phyloP scores from a whole-genome alignment of 106 monocot genomes.

The Hemerocallis citrina region DNA sequence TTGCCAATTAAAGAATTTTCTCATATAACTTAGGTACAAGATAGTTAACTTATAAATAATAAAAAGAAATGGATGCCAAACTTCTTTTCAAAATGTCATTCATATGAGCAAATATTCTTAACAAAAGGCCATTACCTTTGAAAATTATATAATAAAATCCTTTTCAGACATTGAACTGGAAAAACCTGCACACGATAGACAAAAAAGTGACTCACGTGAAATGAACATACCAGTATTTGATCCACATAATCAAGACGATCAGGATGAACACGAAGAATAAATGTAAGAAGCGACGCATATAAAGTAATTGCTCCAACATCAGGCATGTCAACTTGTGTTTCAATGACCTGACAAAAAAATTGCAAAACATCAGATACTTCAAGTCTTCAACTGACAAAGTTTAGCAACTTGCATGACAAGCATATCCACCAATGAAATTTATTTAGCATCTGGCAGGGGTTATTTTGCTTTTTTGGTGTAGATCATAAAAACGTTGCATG shows the following conservation, averaged over 20 bases:
- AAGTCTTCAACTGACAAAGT: too few species aligned
- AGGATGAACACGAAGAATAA: slow-evolving; percentile 90
- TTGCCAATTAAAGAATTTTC: not conserved
- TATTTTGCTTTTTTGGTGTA: too few species aligned
- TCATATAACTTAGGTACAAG: not conserved
- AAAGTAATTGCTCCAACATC: slow-evolving; percentile 68
- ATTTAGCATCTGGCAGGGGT: too few species aligned
- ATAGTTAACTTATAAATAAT: not conserved
- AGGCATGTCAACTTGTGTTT: slow-evolving; percentile 90
- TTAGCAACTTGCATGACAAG: too few species aligned
- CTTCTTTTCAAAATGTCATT: too few species aligned
- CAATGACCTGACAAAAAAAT: slow-evolving; percentile 56
- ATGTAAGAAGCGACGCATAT: slow-evolving; percentile 89
- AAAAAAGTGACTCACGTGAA: not conserved
- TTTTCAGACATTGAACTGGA: not conserved
- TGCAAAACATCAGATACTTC: too few species aligned
- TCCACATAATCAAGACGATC: slow-evolving; percentile 95
- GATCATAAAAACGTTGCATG: too few species aligned
- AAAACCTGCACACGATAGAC: not conserved
- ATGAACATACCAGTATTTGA: slow-evolving; percentile 76
- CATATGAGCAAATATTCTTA: too few species aligned
- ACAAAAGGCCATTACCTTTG: not conserved
- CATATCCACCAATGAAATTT: too few species aligned
- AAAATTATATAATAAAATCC: not conserved
- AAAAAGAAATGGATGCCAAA: not conserved